phyloP scores from a whole-genome alignment of 2,329 filamentous ascomycete species.

The Botrytis elliptica region DNA sequence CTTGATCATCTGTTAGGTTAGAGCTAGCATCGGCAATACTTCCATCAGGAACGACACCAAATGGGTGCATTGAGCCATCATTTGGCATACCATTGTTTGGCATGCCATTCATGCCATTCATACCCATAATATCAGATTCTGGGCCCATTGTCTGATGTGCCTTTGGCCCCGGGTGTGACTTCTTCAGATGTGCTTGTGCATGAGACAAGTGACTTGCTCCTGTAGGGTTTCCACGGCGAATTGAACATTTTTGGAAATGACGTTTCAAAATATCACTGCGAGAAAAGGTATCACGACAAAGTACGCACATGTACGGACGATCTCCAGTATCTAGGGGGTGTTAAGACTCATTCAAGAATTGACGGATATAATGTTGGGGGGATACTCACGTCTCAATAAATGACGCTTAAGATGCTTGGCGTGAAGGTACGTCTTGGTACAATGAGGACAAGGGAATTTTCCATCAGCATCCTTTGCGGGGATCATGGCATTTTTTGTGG shows the following conservation, averaged over 20 bases:
- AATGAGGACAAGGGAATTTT: slow-evolving; percentile 97
- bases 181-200: slow-evolving; percentile 85
- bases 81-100: slow-evolving; percentile 51
- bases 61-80: slow-evolving; percentile 58
- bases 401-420: slow-evolving; percentile 97
- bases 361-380: slow-evolving; percentile 16
- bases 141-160: slow-evolving; percentile 53
- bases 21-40: slow-evolving; percentile 37
- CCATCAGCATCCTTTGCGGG: slow-evolving; percentile 95
- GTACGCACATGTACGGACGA: slow-evolving; percentile 95
- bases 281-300: slow-evolving; percentile 97
- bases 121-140: slow-evolving; percentile 49
- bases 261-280: slow-evolving; percentile 97
- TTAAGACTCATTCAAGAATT: slow-evolving; percentile 27
- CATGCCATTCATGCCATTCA: slow-evolving; percentile 47
- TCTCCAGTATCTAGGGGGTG: slow-evolving; percentile 79
- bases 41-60: slow-evolving; percentile 52
- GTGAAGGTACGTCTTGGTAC: slow-evolving; percentile 96
- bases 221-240: slow-evolving; percentile 91
- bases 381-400: slow-evolving; percentile 84
- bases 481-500: slow-evolving; percentile 76
- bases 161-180: slow-evolving; percentile 59
- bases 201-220: slow-evolving; percentile 93
- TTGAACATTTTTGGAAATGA: slow-evolving; percentile 98
- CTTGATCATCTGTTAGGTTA: slow-evolving; percentile 58